Conservation (phyloP, 129 eudicot species). For the Cynara cardunculus region DNA sequence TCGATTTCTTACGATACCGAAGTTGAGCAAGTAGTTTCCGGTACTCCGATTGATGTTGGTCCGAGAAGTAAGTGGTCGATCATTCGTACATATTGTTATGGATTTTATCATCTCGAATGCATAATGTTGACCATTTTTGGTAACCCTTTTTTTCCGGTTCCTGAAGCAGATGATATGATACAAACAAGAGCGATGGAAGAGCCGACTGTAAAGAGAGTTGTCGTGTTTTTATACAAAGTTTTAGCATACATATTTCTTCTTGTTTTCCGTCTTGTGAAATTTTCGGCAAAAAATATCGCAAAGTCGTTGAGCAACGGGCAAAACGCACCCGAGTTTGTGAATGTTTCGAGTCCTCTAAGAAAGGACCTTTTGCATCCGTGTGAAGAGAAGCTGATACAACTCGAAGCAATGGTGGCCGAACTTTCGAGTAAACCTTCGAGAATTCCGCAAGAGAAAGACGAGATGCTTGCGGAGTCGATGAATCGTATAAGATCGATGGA, state of each 20-base stretch:
- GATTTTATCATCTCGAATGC: neutral
- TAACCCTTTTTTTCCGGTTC: neutral
- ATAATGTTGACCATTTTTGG: constrained; percentile 6
- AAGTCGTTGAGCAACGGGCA: constrained; percentile 23
- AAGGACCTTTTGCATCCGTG: constrained; percentile 60
- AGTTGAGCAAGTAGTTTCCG: constrained; percentile 24
- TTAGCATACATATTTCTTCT: constrained; percentile 43
- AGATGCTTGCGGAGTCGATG: constrained; percentile 67
- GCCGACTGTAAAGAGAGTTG: constrained; percentile 26
- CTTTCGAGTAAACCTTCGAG: constrained; percentile 67
- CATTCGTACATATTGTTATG: neutral
- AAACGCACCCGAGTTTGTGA: constrained; percentile 18
- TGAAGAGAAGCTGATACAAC: constrained; percentile 64
- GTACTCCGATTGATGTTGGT: constrained; percentile 20
- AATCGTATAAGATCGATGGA: constrained; percentile 83
- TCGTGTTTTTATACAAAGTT: constrained; percentile 37
- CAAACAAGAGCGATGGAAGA: constrained; percentile 37
- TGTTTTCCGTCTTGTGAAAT: constrained; percentile 39
- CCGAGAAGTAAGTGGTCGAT: constrained; percentile 51
- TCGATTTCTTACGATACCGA: constrained; percentile 19
- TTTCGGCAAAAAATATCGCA: constrained; percentile 25
- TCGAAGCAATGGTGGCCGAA: constrained; percentile 69
- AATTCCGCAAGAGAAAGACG: constrained; percentile 89
- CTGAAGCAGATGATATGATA: constrained; percentile 39
- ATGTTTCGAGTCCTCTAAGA: constrained; percentile 24